phyloP scores from a whole-genome alignment of 2,329 filamentous ascomycete genomes.

The Aspergillus aculeatinus region DNA sequence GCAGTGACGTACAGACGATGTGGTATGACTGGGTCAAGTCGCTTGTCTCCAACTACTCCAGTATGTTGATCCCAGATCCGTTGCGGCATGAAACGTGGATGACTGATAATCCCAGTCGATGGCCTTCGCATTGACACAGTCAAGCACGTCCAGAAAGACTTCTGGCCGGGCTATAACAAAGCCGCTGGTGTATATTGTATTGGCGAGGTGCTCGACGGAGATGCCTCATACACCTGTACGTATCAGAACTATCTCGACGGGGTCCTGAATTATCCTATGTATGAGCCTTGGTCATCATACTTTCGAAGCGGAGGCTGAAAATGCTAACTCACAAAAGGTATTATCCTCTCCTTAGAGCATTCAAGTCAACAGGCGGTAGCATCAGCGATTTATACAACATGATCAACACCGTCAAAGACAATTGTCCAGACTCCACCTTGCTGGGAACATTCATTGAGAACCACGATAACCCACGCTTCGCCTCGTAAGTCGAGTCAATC shows the following conservation, averaged over 20 bases:
- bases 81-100: neutral
- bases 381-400: conserved; percentile 36
- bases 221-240: conserved; percentile 40
- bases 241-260: conserved; percentile 49
- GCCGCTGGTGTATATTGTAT: conserved; percentile 48
- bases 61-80: conserved; percentile 42
- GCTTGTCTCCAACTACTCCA: conserved; percentile 60
- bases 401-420: conserved; percentile 33
- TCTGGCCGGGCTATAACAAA: conserved; percentile 43
- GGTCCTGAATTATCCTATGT: conserved; percentile 50
- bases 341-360: conserved; percentile 38
- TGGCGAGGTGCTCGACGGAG: conserved; percentile 48
- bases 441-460: conserved; percentile 61
- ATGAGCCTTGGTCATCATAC: neutral
- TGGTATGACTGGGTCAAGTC: conserved; percentile 59
- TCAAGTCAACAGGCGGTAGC: conserved; percentile 34
- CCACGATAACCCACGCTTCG: conserved; percentile 60
- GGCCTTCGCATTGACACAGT: conserved; percentile 55
- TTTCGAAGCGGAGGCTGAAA: neutral
- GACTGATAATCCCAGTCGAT: conserved; percentile 37
- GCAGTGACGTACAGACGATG: conserved; percentile 48
- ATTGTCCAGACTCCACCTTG: conserved; percentile 47
- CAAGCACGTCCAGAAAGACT: conserved; percentile 48
- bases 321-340: conserved; percentile 19
- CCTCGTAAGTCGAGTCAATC: conserved; percentile 28